phyloP scores from a whole-genome alignment of 495 filamentous ascomycete genomes.

The Annulohypoxylon moriforme region DNA sequence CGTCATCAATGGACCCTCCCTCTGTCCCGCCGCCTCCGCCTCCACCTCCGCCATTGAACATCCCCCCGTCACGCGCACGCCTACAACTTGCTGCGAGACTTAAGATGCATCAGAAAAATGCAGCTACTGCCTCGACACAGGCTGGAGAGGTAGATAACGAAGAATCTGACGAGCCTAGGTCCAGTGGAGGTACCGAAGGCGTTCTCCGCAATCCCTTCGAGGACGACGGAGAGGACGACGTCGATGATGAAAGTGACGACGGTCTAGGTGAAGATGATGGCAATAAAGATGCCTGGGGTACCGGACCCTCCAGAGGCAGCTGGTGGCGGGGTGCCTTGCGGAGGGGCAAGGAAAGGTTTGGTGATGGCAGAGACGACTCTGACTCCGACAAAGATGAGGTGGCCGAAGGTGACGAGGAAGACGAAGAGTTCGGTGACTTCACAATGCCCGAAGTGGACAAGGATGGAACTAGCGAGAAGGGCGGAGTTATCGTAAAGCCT shows the following conservation, averaged over 20 bases:
- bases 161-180: slow-evolving; percentile 43
- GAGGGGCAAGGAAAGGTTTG: slow-evolving; percentile 53
- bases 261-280: slow-evolving; percentile 52
- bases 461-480: slow-evolving; percentile 38
- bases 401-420: slow-evolving; percentile 58
- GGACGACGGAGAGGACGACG: slow-evolving; percentile 59
- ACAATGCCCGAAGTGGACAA: slow-evolving; percentile 62
- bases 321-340: slow-evolving; percentile 61
- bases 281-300: slow-evolving; percentile 48
- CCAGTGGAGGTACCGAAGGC: slow-evolving; percentile 33
- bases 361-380: slow-evolving; percentile 59
- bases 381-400: slow-evolving; percentile 54
- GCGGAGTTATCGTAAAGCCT: slow-evolving; percentile 58
- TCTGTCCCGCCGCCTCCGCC: slow-evolving; percentile 64
- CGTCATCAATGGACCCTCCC: slow-evolving; percentile 59
- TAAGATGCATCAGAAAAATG: slow-evolving; percentile 79
- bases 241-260: slow-evolving; percentile 59
- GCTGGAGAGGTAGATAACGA: slow-evolving; percentile 44
- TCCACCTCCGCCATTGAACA: slow-evolving; percentile 75
- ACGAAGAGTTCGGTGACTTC: slow-evolving; percentile 65
- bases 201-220: slow-evolving; percentile 60
- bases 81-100: slow-evolving; percentile 85
- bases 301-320: slow-evolving; percentile 50
- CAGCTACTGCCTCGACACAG: slow-evolving; percentile 52
- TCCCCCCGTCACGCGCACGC: slow-evolving; percentile 86